Conservation (phyloP, 2,329 filamentous ascomycete genomes). For the Ophiostoma piceae region DNA sequence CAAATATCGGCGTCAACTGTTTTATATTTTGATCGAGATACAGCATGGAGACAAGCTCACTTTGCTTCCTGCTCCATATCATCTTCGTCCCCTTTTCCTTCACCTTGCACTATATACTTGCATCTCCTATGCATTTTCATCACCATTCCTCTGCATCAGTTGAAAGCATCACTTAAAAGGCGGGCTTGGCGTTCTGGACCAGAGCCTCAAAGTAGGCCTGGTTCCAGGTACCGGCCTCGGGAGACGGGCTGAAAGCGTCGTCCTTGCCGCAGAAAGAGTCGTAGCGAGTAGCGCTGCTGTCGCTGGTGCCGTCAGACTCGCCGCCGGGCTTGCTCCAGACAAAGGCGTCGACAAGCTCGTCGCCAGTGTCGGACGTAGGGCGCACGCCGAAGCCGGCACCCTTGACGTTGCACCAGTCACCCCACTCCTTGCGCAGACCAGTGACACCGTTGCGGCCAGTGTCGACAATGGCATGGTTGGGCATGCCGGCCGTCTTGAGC, state of each 20-base stretch:
- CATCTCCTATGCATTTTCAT: background rate
- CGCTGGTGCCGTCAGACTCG: conserved; percentile 44
- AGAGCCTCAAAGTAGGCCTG: conserved; percentile 44
- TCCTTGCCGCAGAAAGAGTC: conserved; percentile 38
- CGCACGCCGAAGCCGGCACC: conserved; percentile 57
- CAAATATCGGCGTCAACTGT: background rate
- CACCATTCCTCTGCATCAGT: background rate
- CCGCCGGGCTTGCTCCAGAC: conserved; percentile 63
- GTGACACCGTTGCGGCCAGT: conserved; percentile 40
- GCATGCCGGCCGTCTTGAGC: conserved; percentile 38
- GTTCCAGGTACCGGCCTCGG: conserved; percentile 42
- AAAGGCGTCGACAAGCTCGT: conserved; percentile 54
- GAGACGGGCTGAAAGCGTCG: conserved; percentile 39
- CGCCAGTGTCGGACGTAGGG: conserved; percentile 52
- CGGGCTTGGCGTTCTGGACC: conserved; percentile 39
- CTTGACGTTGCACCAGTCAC: conserved; percentile 50
- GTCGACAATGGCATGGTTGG: conserved; percentile 42
- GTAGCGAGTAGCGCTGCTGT: conserved; percentile 35
- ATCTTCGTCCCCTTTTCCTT: background rate
- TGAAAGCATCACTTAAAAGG: conserved; percentile 31
- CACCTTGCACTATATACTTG: background rate
- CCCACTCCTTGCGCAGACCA: conserved; percentile 42
- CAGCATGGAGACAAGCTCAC: background rate
- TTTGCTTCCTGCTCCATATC: background rate
- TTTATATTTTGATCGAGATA: background rate